Evolutionary conservation across 2,329 filamentous ascomycete genomes (phyloP).

Genomic region (Fusarium odoratissimum): DNA sequence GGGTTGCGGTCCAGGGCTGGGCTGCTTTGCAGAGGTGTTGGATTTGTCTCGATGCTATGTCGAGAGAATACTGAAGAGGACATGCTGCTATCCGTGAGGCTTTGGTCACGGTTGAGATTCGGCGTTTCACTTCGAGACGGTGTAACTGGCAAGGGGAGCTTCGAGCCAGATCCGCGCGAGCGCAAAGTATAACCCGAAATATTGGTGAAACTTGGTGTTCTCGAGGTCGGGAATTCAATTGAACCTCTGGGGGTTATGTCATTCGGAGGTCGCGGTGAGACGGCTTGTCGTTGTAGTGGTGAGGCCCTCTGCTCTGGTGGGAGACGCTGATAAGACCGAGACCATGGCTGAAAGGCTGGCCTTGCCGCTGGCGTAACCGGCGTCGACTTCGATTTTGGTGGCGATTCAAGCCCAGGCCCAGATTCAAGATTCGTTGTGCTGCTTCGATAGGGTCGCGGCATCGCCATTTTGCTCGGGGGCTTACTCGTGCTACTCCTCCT

Average conservation of each 20-base stretch:
- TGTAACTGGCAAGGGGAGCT: slow-evolving; percentile 54
- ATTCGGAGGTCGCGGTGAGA: slow-evolving; percentile 16
- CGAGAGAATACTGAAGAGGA: slow-evolving; percentile 56
- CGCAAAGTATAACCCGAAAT: slow-evolving; percentile 47
- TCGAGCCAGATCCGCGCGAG: slow-evolving; percentile 53
- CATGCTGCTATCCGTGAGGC: slow-evolving; percentile 58
- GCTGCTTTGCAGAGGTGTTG: slow-evolving; percentile 49
- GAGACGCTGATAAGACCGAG: slow-evolving; percentile 36
- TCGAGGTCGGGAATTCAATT: slow-evolving; percentile 31
- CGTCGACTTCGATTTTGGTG: slow-evolving; percentile 40
- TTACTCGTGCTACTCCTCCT: slow-evolving; percentile 37
- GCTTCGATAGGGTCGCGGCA: slow-evolving; percentile 35
- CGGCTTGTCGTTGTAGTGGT: slow-evolving; percentile 19
- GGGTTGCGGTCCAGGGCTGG: slow-evolving; percentile 42
- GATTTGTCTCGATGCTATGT: slow-evolving; percentile 49
- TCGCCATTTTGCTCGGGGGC: slow-evolving; percentile 23
- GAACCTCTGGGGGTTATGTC: slow-evolving; percentile 15
- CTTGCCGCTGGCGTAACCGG: slow-evolving; percentile 40
- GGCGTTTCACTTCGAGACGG: slow-evolving; percentile 53
- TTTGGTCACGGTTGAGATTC: slow-evolving; percentile 50
- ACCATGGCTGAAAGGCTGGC: slow-evolving; percentile 25
- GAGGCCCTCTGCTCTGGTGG: slow-evolving; percentile 16
- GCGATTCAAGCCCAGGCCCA: slow-evolving; percentile 30
- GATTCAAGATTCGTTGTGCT: slow-evolving; percentile 29
- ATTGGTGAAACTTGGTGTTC: slow-evolving; percentile 45